phyloP scores from a whole-genome alignment of 305 asterid species.

The Nicotiana rustica region DNA sequence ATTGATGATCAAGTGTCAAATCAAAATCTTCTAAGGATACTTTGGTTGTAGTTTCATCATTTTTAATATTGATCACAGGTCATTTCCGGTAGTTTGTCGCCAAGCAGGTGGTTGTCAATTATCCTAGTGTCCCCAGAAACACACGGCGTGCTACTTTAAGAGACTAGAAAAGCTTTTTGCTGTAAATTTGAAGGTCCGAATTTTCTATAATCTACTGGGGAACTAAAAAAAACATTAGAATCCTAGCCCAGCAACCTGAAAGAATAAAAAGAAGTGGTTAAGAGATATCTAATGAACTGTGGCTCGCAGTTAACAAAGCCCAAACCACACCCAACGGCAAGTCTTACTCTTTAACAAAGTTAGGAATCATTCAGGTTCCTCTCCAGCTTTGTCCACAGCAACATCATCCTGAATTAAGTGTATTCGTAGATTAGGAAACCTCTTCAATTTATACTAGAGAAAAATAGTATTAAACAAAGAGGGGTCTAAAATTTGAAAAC shows the following conservation, averaged over 20 bases:
- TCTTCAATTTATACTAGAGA: background rate
- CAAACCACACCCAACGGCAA: background rate
- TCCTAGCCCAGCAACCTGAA: conserved; percentile 15
- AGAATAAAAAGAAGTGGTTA: conserved; percentile 12
- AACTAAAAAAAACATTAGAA: background rate
- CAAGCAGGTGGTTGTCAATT: conserved; percentile 10
- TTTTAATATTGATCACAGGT: conserved; percentile 3
- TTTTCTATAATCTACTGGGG: background rate
- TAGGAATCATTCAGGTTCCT: conserved; percentile 21
- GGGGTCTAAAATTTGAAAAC: background rate
- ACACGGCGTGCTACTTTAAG: conserved; percentile 5
- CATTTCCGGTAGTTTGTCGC: conserved; percentile 30
- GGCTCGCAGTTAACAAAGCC: background rate
- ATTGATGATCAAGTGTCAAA: conserved; percentile 21
- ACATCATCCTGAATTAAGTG: background rate
- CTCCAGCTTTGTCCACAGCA: conserved; percentile 29
- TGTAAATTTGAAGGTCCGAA: conserved; percentile 1
- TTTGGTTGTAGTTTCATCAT: conserved; percentile 26
- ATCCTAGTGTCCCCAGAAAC: conserved; percentile 11
- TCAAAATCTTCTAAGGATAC: conserved; percentile 14
- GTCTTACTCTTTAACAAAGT: conserved; percentile 7
- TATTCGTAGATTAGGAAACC: background rate
- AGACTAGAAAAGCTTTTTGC: background rate
- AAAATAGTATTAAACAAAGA: background rate
- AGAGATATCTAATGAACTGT: background rate